These are phyloP conservation scores for Beta corolliflora DNA, from an alignment of 179 eudicot genomes.

Conservation along the genomic window DNA sequence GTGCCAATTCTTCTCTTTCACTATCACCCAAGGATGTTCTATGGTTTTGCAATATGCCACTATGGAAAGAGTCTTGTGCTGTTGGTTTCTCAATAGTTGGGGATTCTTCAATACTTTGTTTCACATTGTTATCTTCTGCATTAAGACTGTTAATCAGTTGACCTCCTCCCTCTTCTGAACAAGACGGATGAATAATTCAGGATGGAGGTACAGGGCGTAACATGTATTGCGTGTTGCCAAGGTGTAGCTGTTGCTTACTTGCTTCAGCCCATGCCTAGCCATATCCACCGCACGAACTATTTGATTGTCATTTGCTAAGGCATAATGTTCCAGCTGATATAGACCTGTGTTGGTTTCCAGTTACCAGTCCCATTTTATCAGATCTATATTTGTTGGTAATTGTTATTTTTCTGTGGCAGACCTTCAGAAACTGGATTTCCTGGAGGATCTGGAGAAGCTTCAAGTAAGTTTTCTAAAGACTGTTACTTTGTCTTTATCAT, in stretches of 20 bases:
- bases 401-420: slow-evolving; percentile 29
- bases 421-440: slow-evolving; percentile 29
- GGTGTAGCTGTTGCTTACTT: neutral
- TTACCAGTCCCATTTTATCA: neutral
- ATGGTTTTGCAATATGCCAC: neutral
- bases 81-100: neutral
- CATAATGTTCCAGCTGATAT: neutral
- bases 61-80: neutral
- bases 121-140: neutral
- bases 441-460: slow-evolving; percentile 25
- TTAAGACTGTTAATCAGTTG: neutral
- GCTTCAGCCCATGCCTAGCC: neutral
- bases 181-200: neutral
- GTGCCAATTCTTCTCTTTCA: neutral
- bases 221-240: neutral
- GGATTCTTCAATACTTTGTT: neutral
- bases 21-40: neutral
- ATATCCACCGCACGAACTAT: neutral
- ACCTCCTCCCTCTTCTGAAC: neutral
- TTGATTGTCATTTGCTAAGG: neutral
- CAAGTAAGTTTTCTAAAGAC: slow-evolving; percentile 27
- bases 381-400: slow-evolving; percentile 4
- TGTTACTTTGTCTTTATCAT: neutral
- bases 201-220: neutral
- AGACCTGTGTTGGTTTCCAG: neutral